Evolutionary conservation across 2,329 filamentous ascomycete genomes (phyloP).

Genomic region (Xylaria sp.): DNA sequence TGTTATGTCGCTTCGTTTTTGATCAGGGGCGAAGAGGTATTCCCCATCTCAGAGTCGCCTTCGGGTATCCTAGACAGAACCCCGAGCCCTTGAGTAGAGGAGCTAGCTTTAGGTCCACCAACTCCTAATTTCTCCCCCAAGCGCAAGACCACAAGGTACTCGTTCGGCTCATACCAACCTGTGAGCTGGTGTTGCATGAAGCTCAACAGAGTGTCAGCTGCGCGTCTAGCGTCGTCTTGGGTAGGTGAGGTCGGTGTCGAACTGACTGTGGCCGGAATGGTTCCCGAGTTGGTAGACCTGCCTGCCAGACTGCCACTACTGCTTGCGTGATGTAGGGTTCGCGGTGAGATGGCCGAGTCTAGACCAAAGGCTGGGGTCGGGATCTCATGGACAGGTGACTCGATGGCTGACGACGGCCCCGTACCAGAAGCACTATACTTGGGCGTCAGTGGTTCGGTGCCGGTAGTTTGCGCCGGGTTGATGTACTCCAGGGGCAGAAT

Average conservation of each 20-base stretch:
- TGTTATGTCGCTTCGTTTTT: slow-evolving; percentile 52
- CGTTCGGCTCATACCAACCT: slow-evolving; percentile 78
- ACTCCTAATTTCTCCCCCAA: slow-evolving; percentile 87
- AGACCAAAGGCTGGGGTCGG: slow-evolving; percentile 56
- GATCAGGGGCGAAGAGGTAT: slow-evolving; percentile 49
- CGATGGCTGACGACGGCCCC: slow-evolving; percentile 63
- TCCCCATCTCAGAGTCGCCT: slow-evolving; percentile 64
- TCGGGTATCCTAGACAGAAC: slow-evolving; percentile 67
- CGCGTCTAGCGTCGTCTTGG: slow-evolving; percentile 85
- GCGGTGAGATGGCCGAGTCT: slow-evolving; percentile 58
- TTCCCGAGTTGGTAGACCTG: slow-evolving; percentile 52
- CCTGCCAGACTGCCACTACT: slow-evolving; percentile 62
- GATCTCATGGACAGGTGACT: slow-evolving; percentile 63
- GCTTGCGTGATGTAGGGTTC: slow-evolving; percentile 62
- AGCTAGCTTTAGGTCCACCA: slow-evolving; percentile 45
- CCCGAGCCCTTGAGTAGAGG: slow-evolving; percentile 55
- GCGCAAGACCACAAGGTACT: slow-evolving; percentile 81
- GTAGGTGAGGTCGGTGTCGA: slow-evolving; percentile 75
- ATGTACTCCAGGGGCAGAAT: slow-evolving; percentile 70
- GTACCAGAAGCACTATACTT: slow-evolving; percentile 61
- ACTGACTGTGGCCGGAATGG: slow-evolving; percentile 57
- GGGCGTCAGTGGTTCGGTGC: slow-evolving; percentile 62
- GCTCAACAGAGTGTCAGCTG: slow-evolving; percentile 81
- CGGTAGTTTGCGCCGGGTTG: slow-evolving; percentile 56
- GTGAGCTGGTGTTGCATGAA: slow-evolving; percentile 78